These are phyloP conservation scores for Penicillium macrosclerotiorum DNA, from an alignment of 495 filamentous ascomycete genomes.

Conservation along the genomic window DNA sequence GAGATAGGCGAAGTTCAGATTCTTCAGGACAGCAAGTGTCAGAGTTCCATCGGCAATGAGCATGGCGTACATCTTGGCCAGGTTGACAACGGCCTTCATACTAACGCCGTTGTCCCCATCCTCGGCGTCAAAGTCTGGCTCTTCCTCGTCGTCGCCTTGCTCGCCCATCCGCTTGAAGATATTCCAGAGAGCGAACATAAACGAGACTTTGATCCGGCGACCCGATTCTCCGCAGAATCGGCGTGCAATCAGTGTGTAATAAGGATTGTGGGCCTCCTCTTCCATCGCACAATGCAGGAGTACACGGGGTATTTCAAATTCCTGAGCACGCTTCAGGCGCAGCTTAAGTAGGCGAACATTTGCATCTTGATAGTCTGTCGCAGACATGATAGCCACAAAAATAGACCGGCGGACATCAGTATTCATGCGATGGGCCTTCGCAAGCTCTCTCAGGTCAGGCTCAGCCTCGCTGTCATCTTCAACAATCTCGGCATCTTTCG, in stretches of 20 bases:
- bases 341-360: slow-evolving; percentile 75
- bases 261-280: slow-evolving; percentile 85
- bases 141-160: slow-evolving; percentile 53
- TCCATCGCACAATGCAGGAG: slow-evolving; percentile 82
- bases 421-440: slow-evolving; percentile 87
- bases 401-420: slow-evolving; percentile 90
- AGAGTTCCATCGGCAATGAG: slow-evolving; percentile 68
- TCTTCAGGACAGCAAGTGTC: slow-evolving; percentile 65
- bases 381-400: slow-evolving; percentile 87
- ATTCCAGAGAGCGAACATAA: slow-evolving; percentile 83
- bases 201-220: slow-evolving; percentile 71
- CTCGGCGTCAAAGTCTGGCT: slow-evolving; percentile 53
- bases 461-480: slow-evolving; percentile 51
- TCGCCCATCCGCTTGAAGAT: slow-evolving; percentile 86
- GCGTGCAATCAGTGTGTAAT: slow-evolving; percentile 82
- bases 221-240: slow-evolving; percentile 64
- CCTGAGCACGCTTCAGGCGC: slow-evolving; percentile 78
- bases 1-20: slow-evolving; percentile 73
- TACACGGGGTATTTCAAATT: slow-evolving; percentile 83
- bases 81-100: slow-evolving; percentile 74
- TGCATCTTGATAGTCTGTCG: slow-evolving; percentile 80
- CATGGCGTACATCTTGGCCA: slow-evolving; percentile 80
- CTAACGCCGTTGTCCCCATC: slow-evolving; percentile 42
- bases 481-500: slow-evolving; percentile 7
- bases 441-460: slow-evolving; percentile 69